Evolutionary conservation across 2,329 filamentous ascomycete genomes (phyloP).

Genomic region (Neonectria punicea): DNA sequence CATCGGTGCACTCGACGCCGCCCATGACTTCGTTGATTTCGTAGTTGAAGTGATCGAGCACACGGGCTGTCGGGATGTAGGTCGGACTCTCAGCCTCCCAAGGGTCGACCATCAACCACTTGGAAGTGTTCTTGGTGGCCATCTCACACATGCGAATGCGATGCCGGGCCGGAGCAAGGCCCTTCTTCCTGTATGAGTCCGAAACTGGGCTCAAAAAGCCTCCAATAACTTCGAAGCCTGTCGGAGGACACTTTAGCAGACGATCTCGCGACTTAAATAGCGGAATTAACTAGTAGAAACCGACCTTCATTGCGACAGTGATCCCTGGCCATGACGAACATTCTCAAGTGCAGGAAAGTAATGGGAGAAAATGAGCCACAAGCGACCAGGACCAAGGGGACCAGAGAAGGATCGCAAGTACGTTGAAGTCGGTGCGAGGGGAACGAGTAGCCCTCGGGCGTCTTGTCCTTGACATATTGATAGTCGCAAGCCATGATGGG

Average conservation of each 20-base stretch:
- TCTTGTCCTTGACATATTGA: conserved; percentile 48
- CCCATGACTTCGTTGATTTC: conserved; percentile 85
- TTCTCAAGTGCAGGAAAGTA: conserved; percentile 63
- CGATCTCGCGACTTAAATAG: background rate
- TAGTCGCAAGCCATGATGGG: conserved; percentile 46
- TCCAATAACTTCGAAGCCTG: conserved; percentile 81
- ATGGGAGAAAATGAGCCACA: conserved; percentile 66
- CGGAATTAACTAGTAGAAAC: conserved; percentile 9
- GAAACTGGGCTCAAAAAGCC: conserved; percentile 64
- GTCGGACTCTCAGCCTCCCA: conserved; percentile 86
- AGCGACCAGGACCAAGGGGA: conserved; percentile 74
- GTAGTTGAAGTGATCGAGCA: conserved; percentile 90
- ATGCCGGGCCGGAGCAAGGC: conserved; percentile 51
- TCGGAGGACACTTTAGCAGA: conserved; percentile 5
- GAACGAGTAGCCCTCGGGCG: conserved; percentile 64
- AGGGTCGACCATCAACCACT: conserved; percentile 83
- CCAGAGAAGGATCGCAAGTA: conserved; percentile 63
- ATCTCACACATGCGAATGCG: conserved; percentile 82
- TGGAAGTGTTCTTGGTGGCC: conserved; percentile 78
- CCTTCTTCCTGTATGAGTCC: conserved; percentile 52
- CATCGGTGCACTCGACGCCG: conserved; percentile 76
- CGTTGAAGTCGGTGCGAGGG: conserved; percentile 68
- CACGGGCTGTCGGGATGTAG: conserved; percentile 89
- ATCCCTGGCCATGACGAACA: conserved; percentile 89
- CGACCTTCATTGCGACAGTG: conserved; percentile 67